These are phyloP conservation scores for Fusarium protoensiforme DNA, from an alignment of 2,329 filamentous ascomycete genomes.

Conservation along the genomic window DNA sequence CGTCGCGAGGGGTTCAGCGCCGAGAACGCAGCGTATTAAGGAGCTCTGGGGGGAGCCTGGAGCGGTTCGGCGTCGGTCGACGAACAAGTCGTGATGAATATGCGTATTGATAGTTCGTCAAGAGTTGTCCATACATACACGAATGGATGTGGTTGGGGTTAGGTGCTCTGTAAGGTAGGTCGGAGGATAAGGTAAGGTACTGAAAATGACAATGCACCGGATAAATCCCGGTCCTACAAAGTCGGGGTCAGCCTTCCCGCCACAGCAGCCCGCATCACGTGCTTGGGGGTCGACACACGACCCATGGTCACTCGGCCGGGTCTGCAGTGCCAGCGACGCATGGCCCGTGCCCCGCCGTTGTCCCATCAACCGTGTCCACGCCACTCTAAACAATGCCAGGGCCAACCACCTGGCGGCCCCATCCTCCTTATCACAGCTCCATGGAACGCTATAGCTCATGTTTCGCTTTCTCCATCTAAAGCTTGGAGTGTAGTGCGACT, in stretches of 20 bases:
- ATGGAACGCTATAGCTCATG: slow-evolving; percentile 16
- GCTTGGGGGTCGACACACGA: slow-evolving; percentile 6
- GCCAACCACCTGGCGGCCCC: slow-evolving; percentile 4
- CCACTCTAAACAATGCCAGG: slow-evolving; percentile 39
- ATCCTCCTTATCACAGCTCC: slow-evolving; percentile 29
- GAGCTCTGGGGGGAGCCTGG: slow-evolving; percentile 37
- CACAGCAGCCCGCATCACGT: slow-evolving; percentile 43
- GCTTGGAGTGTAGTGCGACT: slow-evolving; percentile 27
- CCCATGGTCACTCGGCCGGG: background rate
- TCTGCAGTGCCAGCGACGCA: background rate
- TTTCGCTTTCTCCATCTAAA: slow-evolving; percentile 32
- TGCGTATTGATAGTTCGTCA: slow-evolving; percentile 45
- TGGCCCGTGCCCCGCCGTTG: slow-evolving; percentile 24
- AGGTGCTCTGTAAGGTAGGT: slow-evolving; percentile 23
- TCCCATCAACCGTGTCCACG: slow-evolving; percentile 27
- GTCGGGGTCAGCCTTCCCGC: slow-evolving; percentile 12
- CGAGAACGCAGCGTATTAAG: slow-evolving; percentile 40
- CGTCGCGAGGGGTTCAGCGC: slow-evolving; percentile 29
- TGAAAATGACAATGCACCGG: slow-evolving; percentile 46
- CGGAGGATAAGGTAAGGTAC: slow-evolving; percentile 47
- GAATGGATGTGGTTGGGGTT: slow-evolving; percentile 40
- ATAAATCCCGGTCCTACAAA: slow-evolving; percentile 45
- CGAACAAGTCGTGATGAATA: slow-evolving; percentile 37
- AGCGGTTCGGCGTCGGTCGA: slow-evolving; percentile 37
- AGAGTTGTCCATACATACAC: slow-evolving; percentile 36